Base-by-base conservation (phyloP, 1,284 basidiomycete genomes). In the Kalmanozyma brasiliensis region DNA sequence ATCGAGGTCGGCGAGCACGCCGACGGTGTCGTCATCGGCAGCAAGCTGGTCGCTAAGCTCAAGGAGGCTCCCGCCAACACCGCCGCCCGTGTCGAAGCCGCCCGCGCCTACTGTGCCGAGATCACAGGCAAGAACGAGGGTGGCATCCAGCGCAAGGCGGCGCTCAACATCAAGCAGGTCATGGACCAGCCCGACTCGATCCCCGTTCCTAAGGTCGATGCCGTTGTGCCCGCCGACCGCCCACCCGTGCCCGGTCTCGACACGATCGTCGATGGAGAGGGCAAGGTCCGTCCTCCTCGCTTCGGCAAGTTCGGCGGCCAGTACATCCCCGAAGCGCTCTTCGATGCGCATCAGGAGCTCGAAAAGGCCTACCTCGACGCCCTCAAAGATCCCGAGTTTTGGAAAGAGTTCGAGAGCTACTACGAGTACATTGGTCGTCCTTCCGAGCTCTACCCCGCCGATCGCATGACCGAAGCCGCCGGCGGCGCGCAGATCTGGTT, bases 291-390 rank as follows among this genome's bases (percentile, higher is more conserved):
- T 1, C 92, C 94, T 5, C 86, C 88, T 8, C 88, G 94, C 44
- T 99, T 98, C 75, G 96, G 96, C 48, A 86, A 93, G 61, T 99
- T 96, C 79, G 96, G 96, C 32, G 96, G 96, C 1, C 94, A 97
- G 77, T 98, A 94, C 55, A 94, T 98, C 5, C 93, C 96, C 2
- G 96, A 98, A 84, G 89, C 93, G 8, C 86, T 98, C 26, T 90
- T 94, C 68, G 94, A 94, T 78, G 93, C 92, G 78, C 86, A 98
- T 40, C 85, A 87, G 24, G 94, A 99, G 85, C 86, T 99, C 33
- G 94, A 98, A 83, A 88, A 88, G 58, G 94, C 92, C 35, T 94
- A 98, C 84, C 89, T 91, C 74, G 84, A 87, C 43, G 95, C 95
- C 9, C 87, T 92, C 80, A 86, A 86, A 19, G 95, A 98, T 82